Conservation (phyloP, 768 basidiomycete genomes). For the Rhodotorula graminis region DNA sequence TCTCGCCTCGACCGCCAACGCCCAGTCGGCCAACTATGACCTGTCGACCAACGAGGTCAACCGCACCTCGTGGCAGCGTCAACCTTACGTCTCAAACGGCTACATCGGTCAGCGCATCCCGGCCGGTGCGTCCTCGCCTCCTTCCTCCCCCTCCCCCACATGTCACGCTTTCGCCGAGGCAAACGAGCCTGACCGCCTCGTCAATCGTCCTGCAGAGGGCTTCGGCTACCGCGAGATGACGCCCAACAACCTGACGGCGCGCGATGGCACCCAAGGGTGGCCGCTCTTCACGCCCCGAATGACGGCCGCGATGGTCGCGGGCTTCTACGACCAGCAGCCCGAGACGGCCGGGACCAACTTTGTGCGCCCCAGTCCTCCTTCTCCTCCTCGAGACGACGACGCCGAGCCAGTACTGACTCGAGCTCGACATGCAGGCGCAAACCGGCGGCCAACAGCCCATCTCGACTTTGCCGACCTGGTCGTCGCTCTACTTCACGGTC, state of each 20-base stretch:
- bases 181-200: no score
- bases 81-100: slow-evolving; percentile 33
- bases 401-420: no score
- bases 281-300: slow-evolving; percentile 34
- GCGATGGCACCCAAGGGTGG: slow-evolving; percentile 32
- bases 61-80: slow-evolving; percentile 14
- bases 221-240: slow-evolving; percentile 23
- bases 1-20: neutral
- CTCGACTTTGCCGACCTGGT: slow-evolving; percentile 33
- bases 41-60: slow-evolving; percentile 27
- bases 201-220: slow-evolving; percentile 11
- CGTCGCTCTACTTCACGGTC: slow-evolving; percentile 30
- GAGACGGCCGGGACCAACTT: slow-evolving; percentile 35
- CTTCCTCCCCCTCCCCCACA: neutral
- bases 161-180: no score
- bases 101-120: slow-evolving; percentile 34
- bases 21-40: slow-evolving; percentile 2
- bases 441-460: slow-evolving; percentile 33
- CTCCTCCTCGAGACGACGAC: no score
- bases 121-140: slow-evolving; percentile 4
- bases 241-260: slow-evolving; percentile 1
- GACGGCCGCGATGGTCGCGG: slow-evolving; percentile 31
- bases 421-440: neutral
- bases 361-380: neutral
- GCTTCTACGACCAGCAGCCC: slow-evolving; percentile 33